phyloP scores from a whole-genome alignment of 2,329 filamentous ascomycete species.

The Colletotrichum lupini region DNA sequence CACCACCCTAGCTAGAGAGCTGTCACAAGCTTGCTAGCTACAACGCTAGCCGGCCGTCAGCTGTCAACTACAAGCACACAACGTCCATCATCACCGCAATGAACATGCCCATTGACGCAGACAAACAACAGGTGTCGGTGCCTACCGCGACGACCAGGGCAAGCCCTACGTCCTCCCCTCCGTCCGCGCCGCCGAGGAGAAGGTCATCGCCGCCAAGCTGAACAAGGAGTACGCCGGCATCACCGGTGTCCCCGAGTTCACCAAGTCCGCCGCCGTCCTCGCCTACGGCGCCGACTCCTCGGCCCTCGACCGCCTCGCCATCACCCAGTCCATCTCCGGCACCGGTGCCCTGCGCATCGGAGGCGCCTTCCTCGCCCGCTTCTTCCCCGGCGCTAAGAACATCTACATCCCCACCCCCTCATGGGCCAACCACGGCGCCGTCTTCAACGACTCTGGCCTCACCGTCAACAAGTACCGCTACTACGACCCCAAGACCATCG shows the following conservation, averaged over 20 bases:
- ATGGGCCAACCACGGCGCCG: conserved; percentile 98
- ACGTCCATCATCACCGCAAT: neutral
- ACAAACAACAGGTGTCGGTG: conserved; percentile 78
- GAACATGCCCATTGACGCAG: neutral
- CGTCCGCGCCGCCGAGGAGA: conserved; percentile 88
- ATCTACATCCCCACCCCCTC: conserved; percentile 97
- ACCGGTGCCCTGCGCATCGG: conserved; percentile 96
- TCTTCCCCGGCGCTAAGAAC: conserved; percentile 91
- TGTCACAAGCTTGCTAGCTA: conserved; percentile 20
- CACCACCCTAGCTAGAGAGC: conserved; percentile 1
- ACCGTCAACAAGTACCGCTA: conserved; percentile 96
- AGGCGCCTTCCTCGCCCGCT: conserved; percentile 90
- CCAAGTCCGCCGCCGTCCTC: conserved; percentile 88
- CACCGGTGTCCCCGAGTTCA: conserved; percentile 94
- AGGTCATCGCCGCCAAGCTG: conserved; percentile 79
- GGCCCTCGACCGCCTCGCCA: conserved; percentile 82
- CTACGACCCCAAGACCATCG: conserved; percentile 99
- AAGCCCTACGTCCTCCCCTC: conserved; percentile 98
- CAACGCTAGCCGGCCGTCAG: conserved; percentile 4
- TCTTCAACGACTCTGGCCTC: conserved; percentile 93
- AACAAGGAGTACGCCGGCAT: conserved; percentile 99
- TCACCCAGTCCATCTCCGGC: conserved; percentile 98
- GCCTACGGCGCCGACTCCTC: conserved; percentile 88
- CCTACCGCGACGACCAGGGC: conserved; percentile 97
- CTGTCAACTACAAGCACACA: conserved; percentile 8